Percentiles rank a stretch among this genome's conserved stretches.
Evolutionary conservation across 2,329 filamentous ascomycete genomes (phyloP).

Genomic region (Thelonectria discophora): DNA sequence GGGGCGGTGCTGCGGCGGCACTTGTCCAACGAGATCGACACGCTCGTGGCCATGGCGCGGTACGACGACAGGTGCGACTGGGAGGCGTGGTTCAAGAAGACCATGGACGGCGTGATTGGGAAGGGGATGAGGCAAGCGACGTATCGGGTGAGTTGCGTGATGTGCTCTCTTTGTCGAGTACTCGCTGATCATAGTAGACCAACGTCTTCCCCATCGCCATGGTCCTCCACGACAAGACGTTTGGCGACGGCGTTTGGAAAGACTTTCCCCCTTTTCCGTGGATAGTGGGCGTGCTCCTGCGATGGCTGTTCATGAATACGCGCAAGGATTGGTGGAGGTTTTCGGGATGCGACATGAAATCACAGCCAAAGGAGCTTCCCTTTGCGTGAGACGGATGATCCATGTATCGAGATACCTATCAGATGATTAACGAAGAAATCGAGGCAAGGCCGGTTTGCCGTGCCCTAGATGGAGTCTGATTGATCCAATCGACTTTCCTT

Average conservation of each 20-base stretch:
- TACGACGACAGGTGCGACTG: conserved; percentile 49
- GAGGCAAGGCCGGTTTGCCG: neutral
- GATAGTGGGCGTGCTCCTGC: conserved; percentile 41
- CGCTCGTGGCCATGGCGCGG: conserved; percentile 46
- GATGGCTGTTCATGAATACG: conserved; percentile 47
- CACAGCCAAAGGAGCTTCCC: conserved; percentile 46
- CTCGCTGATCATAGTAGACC: conserved; percentile 22
- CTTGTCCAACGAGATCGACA: conserved; percentile 51
- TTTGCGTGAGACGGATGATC: conserved; percentile 42
- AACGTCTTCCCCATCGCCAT: conserved; percentile 38
- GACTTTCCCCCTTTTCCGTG: conserved; percentile 43
- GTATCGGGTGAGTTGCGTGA: conserved; percentile 27
- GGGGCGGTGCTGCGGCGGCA: conserved; percentile 47
- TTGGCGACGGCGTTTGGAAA: conserved; percentile 39
- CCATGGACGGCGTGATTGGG: conserved; percentile 24
- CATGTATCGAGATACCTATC: neutral
- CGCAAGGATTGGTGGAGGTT: conserved; percentile 51
- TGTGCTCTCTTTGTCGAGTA: neutral
- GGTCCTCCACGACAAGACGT: conserved; percentile 42
- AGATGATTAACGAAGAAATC: too few species aligned
- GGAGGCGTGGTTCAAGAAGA: conserved; percentile 43
- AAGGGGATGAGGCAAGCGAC: conserved; percentile 29
- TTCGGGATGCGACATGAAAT: conserved; percentile 43
- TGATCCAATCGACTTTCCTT: neutral
- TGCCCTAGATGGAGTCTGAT: neutral